Evolutionary conservation across 148 eudicot species (phyloP).

Genomic region (Chenopodium album): DNA sequence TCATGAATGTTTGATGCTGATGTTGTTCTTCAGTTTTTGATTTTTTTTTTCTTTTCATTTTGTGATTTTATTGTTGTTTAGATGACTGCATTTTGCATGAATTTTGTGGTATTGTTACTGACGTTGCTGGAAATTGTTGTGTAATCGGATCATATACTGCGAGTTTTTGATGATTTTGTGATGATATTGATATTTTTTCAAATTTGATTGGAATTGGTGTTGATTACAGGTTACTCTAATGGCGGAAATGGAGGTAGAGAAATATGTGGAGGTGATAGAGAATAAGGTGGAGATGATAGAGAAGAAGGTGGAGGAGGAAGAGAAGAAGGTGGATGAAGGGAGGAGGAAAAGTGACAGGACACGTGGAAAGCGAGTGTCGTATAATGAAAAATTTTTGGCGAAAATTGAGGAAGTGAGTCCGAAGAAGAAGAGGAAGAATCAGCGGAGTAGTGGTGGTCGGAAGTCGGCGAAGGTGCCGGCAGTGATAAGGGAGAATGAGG

Average conservation of each 20-base stretch:
- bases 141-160: too few relatives aligned
- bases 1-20: too few relatives aligned
- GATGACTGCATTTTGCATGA: too few relatives aligned
- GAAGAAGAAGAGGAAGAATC: slow-evolving; percentile 24
- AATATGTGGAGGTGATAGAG: not conserved
- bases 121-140: too few relatives aligned
- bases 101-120: too few relatives aligned
- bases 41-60: too few relatives aligned
- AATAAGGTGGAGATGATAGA: not conserved
- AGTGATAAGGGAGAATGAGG: not conserved
- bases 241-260: not conserved
- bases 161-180: too few relatives aligned
- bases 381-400: slow-evolving; percentile 20
- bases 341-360: slow-evolving; percentile 41
- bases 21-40: too few relatives aligned
- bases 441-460: not conserved
- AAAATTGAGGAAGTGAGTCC: not conserved
- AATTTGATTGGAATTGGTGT: not conserved
- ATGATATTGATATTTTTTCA: too few relatives aligned
- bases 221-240: not conserved
- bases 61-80: too few relatives aligned
- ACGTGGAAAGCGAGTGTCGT: slow-evolving; percentile 20
- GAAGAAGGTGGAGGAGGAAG: not conserved
- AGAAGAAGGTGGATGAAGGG: not conserved
- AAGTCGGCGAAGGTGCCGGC: not conserved